Conservation (phyloP, 2,329 filamentous ascomycete species). For the Graphiopsis chlorocephala region DNA sequence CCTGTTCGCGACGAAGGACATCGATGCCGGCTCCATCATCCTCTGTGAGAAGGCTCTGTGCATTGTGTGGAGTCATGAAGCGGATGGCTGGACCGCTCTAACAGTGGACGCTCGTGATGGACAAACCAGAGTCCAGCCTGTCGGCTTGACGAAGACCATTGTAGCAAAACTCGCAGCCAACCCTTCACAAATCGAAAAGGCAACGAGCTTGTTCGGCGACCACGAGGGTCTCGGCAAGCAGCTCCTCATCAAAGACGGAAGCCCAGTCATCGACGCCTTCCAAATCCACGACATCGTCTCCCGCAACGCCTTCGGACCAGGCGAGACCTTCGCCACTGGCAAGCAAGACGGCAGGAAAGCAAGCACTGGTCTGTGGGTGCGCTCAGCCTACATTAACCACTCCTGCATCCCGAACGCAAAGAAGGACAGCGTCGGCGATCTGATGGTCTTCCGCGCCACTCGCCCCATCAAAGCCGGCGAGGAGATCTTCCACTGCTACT, state of each 20-base stretch:
- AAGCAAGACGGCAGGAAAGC: constrained; percentile 18
- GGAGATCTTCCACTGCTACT: constrained; percentile 42
- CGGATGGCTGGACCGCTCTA: constrained; percentile 41
- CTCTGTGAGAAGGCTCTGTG: constrained; percentile 44
- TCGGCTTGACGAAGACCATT: constrained; percentile 30
- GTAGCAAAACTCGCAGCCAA: constrained; percentile 43
- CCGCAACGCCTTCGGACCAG: constrained; percentile 37
- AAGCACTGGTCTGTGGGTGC: constrained; percentile 39
- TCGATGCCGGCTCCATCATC: constrained; percentile 42
- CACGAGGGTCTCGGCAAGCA: constrained; percentile 17
- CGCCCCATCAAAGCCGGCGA: constrained; percentile 38
- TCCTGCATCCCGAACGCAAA: constrained; percentile 39
- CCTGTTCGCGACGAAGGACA: constrained; percentile 41
- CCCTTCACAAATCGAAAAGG: constrained; percentile 32
- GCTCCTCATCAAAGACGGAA: constrained; percentile 33
- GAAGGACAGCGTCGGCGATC: constrained; percentile 41
- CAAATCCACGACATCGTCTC: constrained; percentile 41
- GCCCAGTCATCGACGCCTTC: constrained; percentile 40
- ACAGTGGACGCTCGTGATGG: constrained; percentile 39
- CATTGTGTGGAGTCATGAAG: constrained; percentile 28
- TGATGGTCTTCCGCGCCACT: constrained; percentile 42
- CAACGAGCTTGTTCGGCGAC: constrained; percentile 21
- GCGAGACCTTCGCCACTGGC: constrained; percentile 19
- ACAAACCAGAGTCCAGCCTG: constrained; percentile 22
- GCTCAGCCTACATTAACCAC: constrained; percentile 45